phyloP scores from a whole-genome alignment of 805 yeast genomes.

The Yarrowia sp. region DNA sequence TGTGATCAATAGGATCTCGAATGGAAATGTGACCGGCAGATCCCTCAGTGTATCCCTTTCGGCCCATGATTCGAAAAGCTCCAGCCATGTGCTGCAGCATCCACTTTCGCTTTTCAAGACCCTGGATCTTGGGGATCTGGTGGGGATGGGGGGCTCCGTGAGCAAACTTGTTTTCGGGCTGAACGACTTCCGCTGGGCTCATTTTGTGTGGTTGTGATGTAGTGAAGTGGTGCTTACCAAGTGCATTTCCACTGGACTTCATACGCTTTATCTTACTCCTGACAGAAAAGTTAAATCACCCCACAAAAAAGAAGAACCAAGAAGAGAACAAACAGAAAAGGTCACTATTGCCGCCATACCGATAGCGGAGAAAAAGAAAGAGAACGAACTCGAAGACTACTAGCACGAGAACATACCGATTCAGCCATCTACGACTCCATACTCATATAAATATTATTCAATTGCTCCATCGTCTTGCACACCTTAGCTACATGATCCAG shows the following conservation, averaged over 20 bases:
- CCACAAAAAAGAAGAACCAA: neutral
- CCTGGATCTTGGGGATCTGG: conserved; percentile 60
- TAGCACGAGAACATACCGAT: too few relatives aligned
- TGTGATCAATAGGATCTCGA: conserved; percentile 81
- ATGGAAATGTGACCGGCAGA: conserved; percentile 86
- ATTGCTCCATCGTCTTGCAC: neutral
- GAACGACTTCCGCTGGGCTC: conserved; percentile 36
- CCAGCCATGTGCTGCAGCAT: conserved; percentile 78
- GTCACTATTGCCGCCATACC: neutral
- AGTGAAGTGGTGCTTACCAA: conserved; percentile 17
- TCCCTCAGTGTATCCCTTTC: conserved; percentile 78
- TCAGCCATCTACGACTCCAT: too few relatives aligned
- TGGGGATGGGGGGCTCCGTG: conserved; percentile 51
- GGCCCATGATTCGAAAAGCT: conserved; percentile 82
- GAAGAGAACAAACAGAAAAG: neutral
- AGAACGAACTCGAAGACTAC: too few relatives aligned
- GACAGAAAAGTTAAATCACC: conserved; percentile 1
- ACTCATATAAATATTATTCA: too few relatives aligned
- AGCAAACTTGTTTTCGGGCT: conserved; percentile 35
- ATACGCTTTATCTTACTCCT: conserved; percentile 5
- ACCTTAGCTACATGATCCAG: neutral
- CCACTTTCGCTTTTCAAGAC: conserved; percentile 59
- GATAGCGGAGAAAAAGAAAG: too few relatives aligned
- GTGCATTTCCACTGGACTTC: conserved; percentile 3
- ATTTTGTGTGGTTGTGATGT: conserved; percentile 12